Percentiles rank a stretch among this genome's conserved stretches.
phyloP scores from a whole-genome alignment of 2,329 filamentous ascomycete species.

The Colletotrichum endophyticum region DNA sequence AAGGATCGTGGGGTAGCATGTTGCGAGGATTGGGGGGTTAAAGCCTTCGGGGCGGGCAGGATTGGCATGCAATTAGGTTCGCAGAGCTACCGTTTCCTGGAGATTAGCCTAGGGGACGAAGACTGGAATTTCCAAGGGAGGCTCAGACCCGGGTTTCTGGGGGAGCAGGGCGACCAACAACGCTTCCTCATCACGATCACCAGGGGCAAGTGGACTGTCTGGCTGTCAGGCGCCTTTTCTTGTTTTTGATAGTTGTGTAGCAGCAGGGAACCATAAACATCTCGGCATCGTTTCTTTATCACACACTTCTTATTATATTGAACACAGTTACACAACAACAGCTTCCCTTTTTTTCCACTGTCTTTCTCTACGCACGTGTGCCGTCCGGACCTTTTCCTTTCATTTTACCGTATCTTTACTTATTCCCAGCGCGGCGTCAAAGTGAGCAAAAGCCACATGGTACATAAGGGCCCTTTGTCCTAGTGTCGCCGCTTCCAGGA shows the following conservation, averaged over 20 bases:
- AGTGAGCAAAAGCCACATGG: constrained; percentile 5
- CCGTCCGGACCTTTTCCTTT: neutral
- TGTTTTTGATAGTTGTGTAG: neutral
- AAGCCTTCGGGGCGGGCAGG: too few species aligned
- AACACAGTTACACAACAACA: neutral
- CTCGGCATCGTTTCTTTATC: neutral
- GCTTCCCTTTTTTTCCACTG: neutral
- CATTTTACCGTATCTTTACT: neutral
- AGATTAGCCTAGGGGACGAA: constrained; percentile 2
- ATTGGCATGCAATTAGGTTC: constrained; percentile 1
- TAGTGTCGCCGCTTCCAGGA: constrained; percentile 1
- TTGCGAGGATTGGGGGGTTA: neutral
- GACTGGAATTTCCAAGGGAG: constrained; percentile 16
- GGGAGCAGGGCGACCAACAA: neutral
- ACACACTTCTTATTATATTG: neutral
- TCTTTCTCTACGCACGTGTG: neutral
- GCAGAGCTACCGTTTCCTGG: constrained; percentile 11
- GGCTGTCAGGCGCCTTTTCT: neutral
- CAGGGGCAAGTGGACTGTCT: neutral
- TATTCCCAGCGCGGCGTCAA: neutral
- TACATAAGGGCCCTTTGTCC: neutral
- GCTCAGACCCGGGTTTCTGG: neutral
- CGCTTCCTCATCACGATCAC: neutral
- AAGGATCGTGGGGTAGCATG: neutral
- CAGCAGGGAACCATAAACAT: neutral